Percentiles rank a stretch among this genome's conserved stretches.
phyloP scores from a whole-genome alignment of 1,284 basidiomycete genomes.

The Puccinia triticina region DNA sequence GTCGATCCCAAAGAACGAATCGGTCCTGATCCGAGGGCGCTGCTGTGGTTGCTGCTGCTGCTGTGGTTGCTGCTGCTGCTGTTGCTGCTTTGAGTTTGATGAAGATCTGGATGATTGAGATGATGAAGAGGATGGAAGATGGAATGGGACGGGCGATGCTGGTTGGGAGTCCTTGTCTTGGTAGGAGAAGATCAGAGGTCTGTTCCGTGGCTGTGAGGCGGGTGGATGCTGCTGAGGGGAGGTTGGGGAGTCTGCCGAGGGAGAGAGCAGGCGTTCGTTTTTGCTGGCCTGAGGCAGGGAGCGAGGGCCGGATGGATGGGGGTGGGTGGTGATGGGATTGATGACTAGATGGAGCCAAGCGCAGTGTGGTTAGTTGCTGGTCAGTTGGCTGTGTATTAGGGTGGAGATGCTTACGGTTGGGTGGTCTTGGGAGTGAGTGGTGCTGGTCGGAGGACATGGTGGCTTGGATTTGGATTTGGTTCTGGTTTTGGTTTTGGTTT shows the following conservation, averaged over 20 bases:
- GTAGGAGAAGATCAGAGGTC: background rate
- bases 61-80: background rate
- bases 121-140: background rate
- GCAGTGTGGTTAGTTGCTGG: background rate
- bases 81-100: background rate
- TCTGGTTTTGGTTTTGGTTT: too few relatives aligned
- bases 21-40: conserved; percentile 10
- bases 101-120: conserved; percentile 1
- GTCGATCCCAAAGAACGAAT: conserved; percentile 34
- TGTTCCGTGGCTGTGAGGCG: background rate
- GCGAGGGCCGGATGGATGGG: background rate
- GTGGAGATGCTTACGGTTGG: background rate
- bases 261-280: background rate
- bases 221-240: background rate
- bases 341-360: background rate
- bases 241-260: too few relatives aligned
- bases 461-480: too few relatives aligned
- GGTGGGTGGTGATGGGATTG: background rate
- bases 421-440: background rate
- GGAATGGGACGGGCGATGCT: background rate
- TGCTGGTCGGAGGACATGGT: background rate
- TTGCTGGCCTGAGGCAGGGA: background rate
- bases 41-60: conserved; percentile 2
- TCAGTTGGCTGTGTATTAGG: too few relatives aligned
- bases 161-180: background rate